A percentile compares a stretch with the other conserved stretches of the same genome.
Conservation (phyloP, 345 rosid species). For the Geranium brycei region DNA sequence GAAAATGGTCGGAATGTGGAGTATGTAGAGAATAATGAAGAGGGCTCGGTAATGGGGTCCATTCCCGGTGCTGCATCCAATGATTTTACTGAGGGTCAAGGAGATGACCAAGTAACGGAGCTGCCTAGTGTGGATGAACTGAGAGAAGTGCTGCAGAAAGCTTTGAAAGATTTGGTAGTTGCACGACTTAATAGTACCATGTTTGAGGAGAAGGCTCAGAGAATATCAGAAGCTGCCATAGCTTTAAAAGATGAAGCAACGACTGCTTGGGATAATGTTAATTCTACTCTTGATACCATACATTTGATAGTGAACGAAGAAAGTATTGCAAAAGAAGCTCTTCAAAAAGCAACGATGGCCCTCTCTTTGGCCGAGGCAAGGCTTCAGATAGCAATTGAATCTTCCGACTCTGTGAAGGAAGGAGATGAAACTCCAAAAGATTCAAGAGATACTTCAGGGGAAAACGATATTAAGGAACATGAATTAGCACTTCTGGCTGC, state of each 20-base stretch:
- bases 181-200: slow-evolving; percentile 58
- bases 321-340: slow-evolving; percentile 52
- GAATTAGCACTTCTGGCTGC: slow-evolving; percentile 36
- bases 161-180: slow-evolving; percentile 58
- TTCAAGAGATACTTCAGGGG: slow-evolving; percentile 22
- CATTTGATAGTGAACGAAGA: slow-evolving; percentile 58
- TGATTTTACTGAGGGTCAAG: slow-evolving; percentile 21
- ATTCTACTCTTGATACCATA: slow-evolving; percentile 36
- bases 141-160: slow-evolving; percentile 45
- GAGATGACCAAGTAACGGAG: slow-evolving; percentile 23
- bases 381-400: slow-evolving; percentile 50
- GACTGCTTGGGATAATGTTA: slow-evolving; percentile 51
- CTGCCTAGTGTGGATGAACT: slow-evolving; percentile 41
- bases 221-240: slow-evolving; percentile 73
- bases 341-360: slow-evolving; percentile 65
- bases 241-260: slow-evolving; percentile 68
- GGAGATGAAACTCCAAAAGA: slow-evolving; percentile 19
- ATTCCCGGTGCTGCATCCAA: slow-evolving; percentile 17
- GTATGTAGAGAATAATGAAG: slow-evolving; percentile 22
- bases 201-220: slow-evolving; percentile 85
- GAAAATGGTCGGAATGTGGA: slow-evolving; percentile 45
- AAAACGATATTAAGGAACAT: slow-evolving; percentile 18
- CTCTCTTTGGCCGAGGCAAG: slow-evolving; percentile 83
- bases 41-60: slow-evolving; percentile 13
- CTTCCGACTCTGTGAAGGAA: slow-evolving; percentile 30